Percentiles rank a stretch among this genome's conserved stretches.
phyloP scores from a whole-genome alignment of 2,329 filamentous ascomycete genomes.

The Neoarthrinium moseri region DNA sequence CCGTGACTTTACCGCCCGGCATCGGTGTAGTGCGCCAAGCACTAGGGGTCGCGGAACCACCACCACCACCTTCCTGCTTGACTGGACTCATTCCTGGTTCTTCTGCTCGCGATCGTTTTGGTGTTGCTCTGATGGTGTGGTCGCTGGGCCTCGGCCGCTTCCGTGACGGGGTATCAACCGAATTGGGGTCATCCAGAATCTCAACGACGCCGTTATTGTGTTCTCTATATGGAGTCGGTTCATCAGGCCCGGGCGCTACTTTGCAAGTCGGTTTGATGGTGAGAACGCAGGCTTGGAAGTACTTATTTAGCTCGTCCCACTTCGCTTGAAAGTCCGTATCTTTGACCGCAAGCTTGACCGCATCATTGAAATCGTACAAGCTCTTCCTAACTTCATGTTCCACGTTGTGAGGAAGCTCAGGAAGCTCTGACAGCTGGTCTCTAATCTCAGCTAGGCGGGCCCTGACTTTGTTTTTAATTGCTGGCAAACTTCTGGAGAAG shows the following conservation, averaged over 20 bases:
- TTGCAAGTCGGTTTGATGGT: conserved; percentile 32
- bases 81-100: conserved; percentile 21
- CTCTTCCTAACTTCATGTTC: conserved; percentile 63
- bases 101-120: conserved; percentile 24
- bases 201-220: conserved; percentile 18
- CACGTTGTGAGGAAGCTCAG: conserved; percentile 67
- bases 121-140: conserved; percentile 25
- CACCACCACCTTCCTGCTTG: conserved; percentile 35
- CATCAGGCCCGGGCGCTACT: conserved; percentile 26
- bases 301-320: conserved; percentile 29
- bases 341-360: conserved; percentile 52
- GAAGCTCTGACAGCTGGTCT: conserved; percentile 54
- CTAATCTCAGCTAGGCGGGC: conserved; percentile 50
- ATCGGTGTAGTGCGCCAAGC: conserved; percentile 25
- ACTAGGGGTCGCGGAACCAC: conserved; percentile 12
- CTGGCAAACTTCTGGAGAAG: conserved; percentile 52
- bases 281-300: conserved; percentile 30
- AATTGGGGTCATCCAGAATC: conserved; percentile 21
- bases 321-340: conserved; percentile 39
- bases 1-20: conserved; percentile 16
- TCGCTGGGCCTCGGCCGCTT: conserved; percentile 26
- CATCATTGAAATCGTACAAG: conserved; percentile 54
- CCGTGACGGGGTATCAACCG: conserved; percentile 18
- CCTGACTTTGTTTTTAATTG: conserved; percentile 53
- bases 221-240: conserved; percentile 15